Evolutionary conservation across 257 asterid genomes (phyloP).

Genomic region (Solanum paucissectum): DNA sequence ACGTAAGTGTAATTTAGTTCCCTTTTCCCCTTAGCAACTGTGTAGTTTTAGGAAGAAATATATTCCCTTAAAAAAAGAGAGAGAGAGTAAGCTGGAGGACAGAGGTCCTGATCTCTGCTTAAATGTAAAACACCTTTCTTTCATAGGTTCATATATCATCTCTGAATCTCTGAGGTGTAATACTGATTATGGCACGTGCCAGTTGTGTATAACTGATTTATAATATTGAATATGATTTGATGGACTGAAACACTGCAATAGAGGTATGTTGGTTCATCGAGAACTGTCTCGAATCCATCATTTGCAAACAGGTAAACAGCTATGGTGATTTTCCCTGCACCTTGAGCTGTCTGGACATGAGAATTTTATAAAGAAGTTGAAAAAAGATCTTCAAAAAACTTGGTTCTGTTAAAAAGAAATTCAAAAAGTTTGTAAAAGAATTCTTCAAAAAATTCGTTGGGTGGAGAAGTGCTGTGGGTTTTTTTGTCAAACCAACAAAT

Average conservation of each 20-base stretch:
- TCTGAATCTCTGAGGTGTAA: neutral
- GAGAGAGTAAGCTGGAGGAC: neutral
- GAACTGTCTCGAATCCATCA: neutral
- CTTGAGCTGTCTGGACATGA: neutral
- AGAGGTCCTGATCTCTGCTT: neutral
- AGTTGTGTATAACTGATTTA: neutral
- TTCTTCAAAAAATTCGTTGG: neutral
- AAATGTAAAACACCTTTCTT: neutral
- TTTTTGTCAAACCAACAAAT: neutral
- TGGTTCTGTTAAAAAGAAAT: neutral
- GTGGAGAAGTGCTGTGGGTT: neutral
- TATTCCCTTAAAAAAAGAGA: neutral
- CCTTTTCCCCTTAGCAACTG: neutral
- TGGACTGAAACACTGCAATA: neutral
- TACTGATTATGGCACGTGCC: neutral
- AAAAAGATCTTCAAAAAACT: neutral
- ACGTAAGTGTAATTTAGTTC: neutral
- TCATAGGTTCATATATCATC: neutral
- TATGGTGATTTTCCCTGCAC: neutral
- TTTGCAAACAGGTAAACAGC: neutral
- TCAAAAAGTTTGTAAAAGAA: neutral
- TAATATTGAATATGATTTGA: neutral
- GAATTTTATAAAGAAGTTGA: neutral
- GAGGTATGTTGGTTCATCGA: neutral
- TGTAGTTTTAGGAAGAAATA: neutral